These are phyloP conservation scores for Phragmites australis DNA, from an alignment of 176 grass and related monocot species.

Conservation along the genomic window DNA sequence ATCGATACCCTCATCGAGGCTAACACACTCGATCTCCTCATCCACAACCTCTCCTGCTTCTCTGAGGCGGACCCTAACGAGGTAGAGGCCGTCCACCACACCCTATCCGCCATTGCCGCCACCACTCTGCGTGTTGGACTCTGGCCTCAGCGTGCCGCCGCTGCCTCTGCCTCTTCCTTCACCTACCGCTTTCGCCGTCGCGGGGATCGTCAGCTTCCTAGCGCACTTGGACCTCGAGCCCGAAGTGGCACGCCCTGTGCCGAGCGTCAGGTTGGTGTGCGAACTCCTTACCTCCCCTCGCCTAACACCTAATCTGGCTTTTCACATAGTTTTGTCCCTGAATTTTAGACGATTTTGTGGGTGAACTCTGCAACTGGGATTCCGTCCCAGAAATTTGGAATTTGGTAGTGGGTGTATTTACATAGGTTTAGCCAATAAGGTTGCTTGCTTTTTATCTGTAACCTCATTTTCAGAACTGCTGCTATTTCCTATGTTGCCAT, in stretches of 20 bases:
- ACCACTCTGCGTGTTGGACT: no score
- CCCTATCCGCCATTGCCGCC: no score
- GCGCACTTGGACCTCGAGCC: slow-evolving; percentile 80
- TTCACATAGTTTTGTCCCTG: not conserved
- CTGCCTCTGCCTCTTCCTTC: no score
- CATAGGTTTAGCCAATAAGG: not conserved
- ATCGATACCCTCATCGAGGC: no score
- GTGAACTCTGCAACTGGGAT: not conserved
- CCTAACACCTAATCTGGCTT: not conserved
- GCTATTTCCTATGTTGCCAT: slow-evolving; percentile 21
- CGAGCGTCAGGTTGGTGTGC: slow-evolving; percentile 73
- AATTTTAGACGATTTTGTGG: not conserved
- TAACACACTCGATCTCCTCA: no score
- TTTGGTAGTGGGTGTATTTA: not conserved
- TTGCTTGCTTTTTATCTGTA: not conserved
- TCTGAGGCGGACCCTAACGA: no score
- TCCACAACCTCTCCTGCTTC: no score
- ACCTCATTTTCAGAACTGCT: not conserved
- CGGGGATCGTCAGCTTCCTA: slow-evolving; percentile 60
- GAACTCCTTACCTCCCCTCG: not conserved
- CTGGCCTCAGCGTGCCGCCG: no score
- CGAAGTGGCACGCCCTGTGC: slow-evolving; percentile 63
- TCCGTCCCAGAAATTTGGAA: not conserved
- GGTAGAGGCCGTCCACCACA: no score
- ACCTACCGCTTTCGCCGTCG: no score